Base-by-base conservation (phyloP, 2,329 filamentous ascomycete species). In the Zymoseptoria ardabiliae region DNA sequence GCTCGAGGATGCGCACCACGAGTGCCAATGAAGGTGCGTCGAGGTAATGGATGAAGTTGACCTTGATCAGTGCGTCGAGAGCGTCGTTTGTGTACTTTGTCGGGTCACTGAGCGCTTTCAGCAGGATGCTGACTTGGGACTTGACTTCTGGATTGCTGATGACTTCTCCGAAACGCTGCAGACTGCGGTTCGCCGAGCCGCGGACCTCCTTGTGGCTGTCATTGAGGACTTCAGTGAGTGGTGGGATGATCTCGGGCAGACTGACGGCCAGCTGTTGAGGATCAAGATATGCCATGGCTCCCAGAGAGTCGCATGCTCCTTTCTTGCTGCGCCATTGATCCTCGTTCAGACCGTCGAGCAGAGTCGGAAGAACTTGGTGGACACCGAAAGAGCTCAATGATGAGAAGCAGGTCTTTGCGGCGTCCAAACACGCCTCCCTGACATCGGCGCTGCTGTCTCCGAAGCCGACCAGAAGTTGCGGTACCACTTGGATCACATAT, bases 201-300 rank as follows among this genome's bases (percentile, higher is more conserved):
- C 94, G 85, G 30, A 99, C 94, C 76, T 99, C 94, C 75, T 99
- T 99, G 78, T 99, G 94, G 69, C 90, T 97, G 78, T 99, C 94
- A 67, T 96, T 99, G 60, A 99, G 79, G 3, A 97, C 94, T 52
- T 88, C 86, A 1, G 95, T 97, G 59, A 99, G 81, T 17, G 95
- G 93, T 23, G 95, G 94, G 66, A 99, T 99, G 67, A 99, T 99
- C 58, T 96, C 92, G 2, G 94, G 94, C 69, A 99, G 78, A 72
- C 92, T 97, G 67, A 88, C 83, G 1, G 94, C 91, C 19, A 99
- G 83, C 73, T 99, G 94, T 65, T 97, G 89, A 7, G 95, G 93
- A 72, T 97, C 94, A 30, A 99, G 84, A 72, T 99, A 99, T 4
- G 94, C 95, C 94, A 99, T 99, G 63, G 94, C 94, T 73, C 94